Base-by-base conservation (phyloP, 2,329 filamentous ascomycete genomes). In the Diaporthe ampelina region DNA sequence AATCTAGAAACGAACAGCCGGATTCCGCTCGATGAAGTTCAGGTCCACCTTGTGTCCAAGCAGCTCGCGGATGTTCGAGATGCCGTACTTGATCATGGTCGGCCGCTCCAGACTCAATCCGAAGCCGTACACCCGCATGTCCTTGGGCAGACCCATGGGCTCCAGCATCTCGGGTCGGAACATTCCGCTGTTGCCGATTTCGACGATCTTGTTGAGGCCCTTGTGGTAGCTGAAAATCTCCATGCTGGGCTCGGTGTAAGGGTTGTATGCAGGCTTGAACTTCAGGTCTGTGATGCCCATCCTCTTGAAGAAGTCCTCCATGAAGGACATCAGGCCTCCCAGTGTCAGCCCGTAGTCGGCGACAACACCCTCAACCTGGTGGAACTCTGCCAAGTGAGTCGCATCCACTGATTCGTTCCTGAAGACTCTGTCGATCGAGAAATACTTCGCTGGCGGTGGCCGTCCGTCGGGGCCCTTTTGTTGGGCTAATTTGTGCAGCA, bases 161-260 rank as follows among this genome's bases (percentile, higher is more conserved):
- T 98, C 94, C 81, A 98, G 85, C 96, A 98, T 98, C 85, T 99
- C 97, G 1, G 97, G 95, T 78, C 97, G 90, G 91, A 99, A 99
- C 95, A 99, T 98, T 77, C 97, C 97, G 79, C 93, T 96, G 87
- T 99, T 98, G 75, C 97, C 97, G 82, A 98, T 98, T 86, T 98
- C 97, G 35, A 98, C 94, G 86, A 97, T 93, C 87, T 97, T 97
- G 80, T 91, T 91, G 67, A 98, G 87, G 4, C 95, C 96, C 80
- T 93, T 91, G 88, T 98, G 97, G 87, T 93, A 98, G 78, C 94
- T 95, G 86, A 98, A 99, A 78, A 99, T 97, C 85, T 99, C 97
- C 95, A 99, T 97, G 82, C 93, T 94, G 40, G 97, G 95, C 85
- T 99, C 97, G 37, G 95, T 98, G 87, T 97, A 94, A 0, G 92